Conservation (phyloP, 495 filamentous ascomycete species). For the Staphylotrichum longicolle region DNA sequence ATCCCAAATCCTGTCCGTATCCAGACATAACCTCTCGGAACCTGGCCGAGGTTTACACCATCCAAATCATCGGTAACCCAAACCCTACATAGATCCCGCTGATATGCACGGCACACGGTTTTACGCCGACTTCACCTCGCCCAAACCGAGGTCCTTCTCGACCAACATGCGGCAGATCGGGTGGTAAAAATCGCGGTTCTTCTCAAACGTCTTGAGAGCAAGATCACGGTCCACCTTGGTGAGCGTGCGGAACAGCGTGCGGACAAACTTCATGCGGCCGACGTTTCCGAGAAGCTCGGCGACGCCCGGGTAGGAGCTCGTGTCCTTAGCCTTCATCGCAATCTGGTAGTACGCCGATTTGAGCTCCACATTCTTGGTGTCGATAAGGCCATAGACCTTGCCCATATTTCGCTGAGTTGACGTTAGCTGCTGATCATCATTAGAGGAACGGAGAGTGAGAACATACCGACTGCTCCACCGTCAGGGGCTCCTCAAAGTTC, state of each 20-base stretch:
- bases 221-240: slow-evolving; percentile 68
- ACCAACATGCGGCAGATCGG: slow-evolving; percentile 84
- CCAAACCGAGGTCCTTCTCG: slow-evolving; percentile 71
- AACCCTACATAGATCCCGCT: too few relatives aligned
- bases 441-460: background rate
- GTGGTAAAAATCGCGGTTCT: slow-evolving; percentile 89
- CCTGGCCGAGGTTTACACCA: too few relatives aligned
- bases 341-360: slow-evolving; percentile 73
- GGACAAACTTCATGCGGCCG: slow-evolving; percentile 95
- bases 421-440: slow-evolving; percentile 17
- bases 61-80: too few relatives aligned
- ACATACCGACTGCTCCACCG: slow-evolving; percentile 52
- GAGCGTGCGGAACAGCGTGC: slow-evolving; percentile 73
- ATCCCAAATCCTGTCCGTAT: too few relatives aligned
- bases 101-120: background rate
- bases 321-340: slow-evolving; percentile 69
- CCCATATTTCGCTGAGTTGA: slow-evolving; percentile 57
- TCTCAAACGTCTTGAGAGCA: slow-evolving; percentile 79
- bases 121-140: slow-evolving; percentile 14
- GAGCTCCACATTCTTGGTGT: slow-evolving; percentile 80
- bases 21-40: too few relatives aligned
- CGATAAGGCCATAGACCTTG: slow-evolving; percentile 63
- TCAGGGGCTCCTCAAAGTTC: slow-evolving; percentile 59
- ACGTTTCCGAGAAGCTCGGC: slow-evolving; percentile 74
- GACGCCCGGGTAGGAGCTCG: slow-evolving; percentile 62